Percentiles rank a stretch among this genome's conserved stretches.
Conservation (phyloP, 495 filamentous ascomycete genomes). For the Daldinia childiae region DNA sequence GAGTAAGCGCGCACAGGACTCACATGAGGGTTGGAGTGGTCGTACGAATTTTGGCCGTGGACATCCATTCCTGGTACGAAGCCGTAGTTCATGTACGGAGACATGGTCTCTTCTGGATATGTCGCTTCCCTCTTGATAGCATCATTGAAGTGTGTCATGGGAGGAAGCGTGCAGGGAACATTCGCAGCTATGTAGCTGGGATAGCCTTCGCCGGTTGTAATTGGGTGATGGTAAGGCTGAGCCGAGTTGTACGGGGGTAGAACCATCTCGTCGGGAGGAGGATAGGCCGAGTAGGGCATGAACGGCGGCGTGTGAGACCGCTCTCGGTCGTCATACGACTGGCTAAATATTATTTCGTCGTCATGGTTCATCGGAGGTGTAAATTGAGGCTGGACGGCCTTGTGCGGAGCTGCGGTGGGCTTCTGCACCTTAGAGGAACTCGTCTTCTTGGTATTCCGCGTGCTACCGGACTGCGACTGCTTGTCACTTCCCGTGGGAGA, state of each 20-base stretch:
- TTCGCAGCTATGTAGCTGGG: slow-evolving; percentile 69
- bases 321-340: slow-evolving; percentile 61
- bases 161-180: slow-evolving; percentile 68
- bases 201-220: slow-evolving; percentile 70
- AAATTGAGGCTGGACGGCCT: slow-evolving; percentile 72
- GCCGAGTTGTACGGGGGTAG: slow-evolving; percentile 71
- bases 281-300: slow-evolving; percentile 70
- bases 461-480: slow-evolving; percentile 59
- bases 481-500: slow-evolving; percentile 58
- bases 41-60: slow-evolving; percentile 67
- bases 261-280: slow-evolving; percentile 71
- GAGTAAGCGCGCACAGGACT: slow-evolving; percentile 58
- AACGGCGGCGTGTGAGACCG: slow-evolving; percentile 79
- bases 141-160: slow-evolving; percentile 69
- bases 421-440: slow-evolving; percentile 56
- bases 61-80: slow-evolving; percentile 81
- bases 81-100: slow-evolving; percentile 79
- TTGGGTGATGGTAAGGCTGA: slow-evolving; percentile 67
- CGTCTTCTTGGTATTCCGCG: slow-evolving; percentile 60
- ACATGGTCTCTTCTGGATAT: slow-evolving; percentile 71
- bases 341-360: slow-evolving; percentile 59
- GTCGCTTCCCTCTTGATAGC: slow-evolving; percentile 67
- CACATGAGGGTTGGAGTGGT: slow-evolving; percentile 73
- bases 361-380: slow-evolving; percentile 66
- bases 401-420: slow-evolving; percentile 48